Base-by-base conservation (phyloP, 345 rosid species). In the Ceriops zippeliana region DNA sequence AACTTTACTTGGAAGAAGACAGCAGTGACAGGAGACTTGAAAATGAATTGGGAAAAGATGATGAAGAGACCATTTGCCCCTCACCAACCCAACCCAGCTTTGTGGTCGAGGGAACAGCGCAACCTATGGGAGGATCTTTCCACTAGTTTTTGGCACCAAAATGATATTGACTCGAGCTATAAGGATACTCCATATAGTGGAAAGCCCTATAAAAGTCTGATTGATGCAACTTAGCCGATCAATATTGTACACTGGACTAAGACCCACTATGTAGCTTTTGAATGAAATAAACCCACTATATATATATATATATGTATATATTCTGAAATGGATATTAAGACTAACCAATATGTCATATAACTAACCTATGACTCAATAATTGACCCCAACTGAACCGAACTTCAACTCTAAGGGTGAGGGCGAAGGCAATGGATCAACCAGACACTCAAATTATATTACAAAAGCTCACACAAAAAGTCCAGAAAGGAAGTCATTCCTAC, bases 31-130 rank as follows among this genome's bases (percentile, higher is more conserved):
- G 63, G 58, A 56, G 66, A 27, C 65, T 63, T 54, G 73, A 64
- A 64, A 16, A 38, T 61, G 54, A 58, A 27, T 67, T 58, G 67
- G 65, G 58, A 37, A 46, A 59, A 20, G 74, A 51, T 63, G 74
- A 37, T 52, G 81, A 71, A 57, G 67, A 77, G 81, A 74, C 67
- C 4, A 13, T 32, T 65, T 77, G 81, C 75, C 32, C 73, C 79
- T 74, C 66, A 68, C 73, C 81, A 70, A 76, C 72, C 81, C 62
- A 68, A 66, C 84, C 74, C 65, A 54, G 42, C 58, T 1, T 67
- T 34, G 66, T 56, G 73, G 35, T 65, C 49, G 51, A 31, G 49
- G 38, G 20, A 42, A 46, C 56, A 27, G 28, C 57, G 7, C 21
- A 17, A 34, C 62, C 65, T 52, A 56, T 66, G 67, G 22, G 58